Percentiles rank a stretch among this genome's conserved stretches.
Evolutionary conservation across 768 basidiomycete genomes (phyloP).

Genomic region (Phanerochaete carnosa): DNA sequence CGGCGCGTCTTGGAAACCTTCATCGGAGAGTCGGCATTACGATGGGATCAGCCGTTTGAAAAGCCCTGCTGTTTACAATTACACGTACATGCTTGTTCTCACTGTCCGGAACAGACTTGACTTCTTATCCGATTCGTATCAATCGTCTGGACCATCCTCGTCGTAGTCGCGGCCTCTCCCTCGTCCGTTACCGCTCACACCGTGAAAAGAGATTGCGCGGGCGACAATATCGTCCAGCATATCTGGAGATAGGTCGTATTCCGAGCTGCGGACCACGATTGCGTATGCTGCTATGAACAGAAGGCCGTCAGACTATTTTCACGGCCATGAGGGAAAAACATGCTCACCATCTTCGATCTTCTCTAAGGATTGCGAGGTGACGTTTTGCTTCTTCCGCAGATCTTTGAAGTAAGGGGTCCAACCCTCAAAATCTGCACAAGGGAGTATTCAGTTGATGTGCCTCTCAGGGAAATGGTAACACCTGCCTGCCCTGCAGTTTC

Average conservation of each 20-base stretch:
- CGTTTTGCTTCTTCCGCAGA: slow-evolving; percentile 82
- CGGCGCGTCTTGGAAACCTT: neutral
- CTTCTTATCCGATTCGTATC: neutral
- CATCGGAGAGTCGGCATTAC: neutral
- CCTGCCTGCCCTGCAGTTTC: slow-evolving; percentile 69
- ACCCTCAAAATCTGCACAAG: slow-evolving; percentile 65
- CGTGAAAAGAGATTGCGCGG: slow-evolving; percentile 19
- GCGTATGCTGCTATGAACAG: slow-evolving; percentile 60
- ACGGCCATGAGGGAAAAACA: neutral
- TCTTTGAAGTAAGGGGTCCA: slow-evolving; percentile 69
- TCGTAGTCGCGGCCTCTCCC: slow-evolving; percentile 13
- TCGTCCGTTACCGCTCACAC: slow-evolving; percentile 12
- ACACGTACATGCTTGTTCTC: neutral
- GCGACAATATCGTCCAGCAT: slow-evolving; percentile 68
- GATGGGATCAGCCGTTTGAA: neutral
- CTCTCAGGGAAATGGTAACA: neutral
- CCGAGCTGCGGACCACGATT: slow-evolving; percentile 66
- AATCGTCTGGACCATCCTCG: slow-evolving; percentile 13
- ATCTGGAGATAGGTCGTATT: slow-evolving; percentile 66
- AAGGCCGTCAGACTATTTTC: neutral
- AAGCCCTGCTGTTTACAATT: neutral
- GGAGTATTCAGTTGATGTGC: neutral
- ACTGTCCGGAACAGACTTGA: neutral
- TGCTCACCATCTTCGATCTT: slow-evolving; percentile 90
- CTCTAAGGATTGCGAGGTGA: slow-evolving; percentile 82